phyloP scores from a whole-genome alignment of 2,329 filamentous ascomycete species.

The Lachnellula occidentalis region DNA sequence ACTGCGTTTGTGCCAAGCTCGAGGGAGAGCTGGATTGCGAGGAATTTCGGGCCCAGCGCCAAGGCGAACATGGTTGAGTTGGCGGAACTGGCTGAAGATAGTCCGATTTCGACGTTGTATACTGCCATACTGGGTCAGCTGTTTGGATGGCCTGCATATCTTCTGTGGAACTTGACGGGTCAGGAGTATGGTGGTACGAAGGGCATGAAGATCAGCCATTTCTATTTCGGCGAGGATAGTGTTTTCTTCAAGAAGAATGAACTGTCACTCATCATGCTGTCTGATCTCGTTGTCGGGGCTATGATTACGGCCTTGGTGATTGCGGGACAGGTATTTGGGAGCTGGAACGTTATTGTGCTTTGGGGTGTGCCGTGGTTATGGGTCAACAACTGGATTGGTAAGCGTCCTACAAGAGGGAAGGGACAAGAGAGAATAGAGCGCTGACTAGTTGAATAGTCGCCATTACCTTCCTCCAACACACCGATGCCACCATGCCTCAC shows the following conservation, averaged over 20 bases:
- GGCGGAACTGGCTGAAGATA: conserved; percentile 56
- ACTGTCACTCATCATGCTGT: conserved; percentile 49
- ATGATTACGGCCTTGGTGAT: conserved; percentile 47
- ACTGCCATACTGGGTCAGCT: conserved; percentile 57
- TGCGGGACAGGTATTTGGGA: conserved; percentile 47
- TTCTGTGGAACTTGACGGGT: conserved; percentile 48
- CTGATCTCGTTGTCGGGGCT: conserved; percentile 53
- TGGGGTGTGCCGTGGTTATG: conserved; percentile 63
- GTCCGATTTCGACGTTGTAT: conserved; percentile 50
- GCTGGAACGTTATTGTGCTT: conserved; percentile 50
- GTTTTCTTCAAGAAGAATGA: conserved; percentile 56
- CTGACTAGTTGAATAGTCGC: conserved; percentile 43
- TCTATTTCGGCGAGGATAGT: conserved; percentile 57
- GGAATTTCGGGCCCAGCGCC: conserved; percentile 26
- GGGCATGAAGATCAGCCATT: conserved; percentile 29
- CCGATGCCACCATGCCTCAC: conserved; percentile 50
- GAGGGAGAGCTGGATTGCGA: conserved; percentile 28
- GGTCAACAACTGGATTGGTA: conserved; percentile 66
- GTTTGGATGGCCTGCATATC: conserved; percentile 59
- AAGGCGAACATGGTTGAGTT: conserved; percentile 34
- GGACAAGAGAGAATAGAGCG: too few species aligned
- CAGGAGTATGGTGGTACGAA: conserved; percentile 28
- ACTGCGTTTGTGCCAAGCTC: conserved; percentile 57
- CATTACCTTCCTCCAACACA: conserved; percentile 73
- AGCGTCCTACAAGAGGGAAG: conserved; percentile 21